Conservation (phyloP, 371 early-diverging fungal genomes). For the Mucor indicus region DNA sequence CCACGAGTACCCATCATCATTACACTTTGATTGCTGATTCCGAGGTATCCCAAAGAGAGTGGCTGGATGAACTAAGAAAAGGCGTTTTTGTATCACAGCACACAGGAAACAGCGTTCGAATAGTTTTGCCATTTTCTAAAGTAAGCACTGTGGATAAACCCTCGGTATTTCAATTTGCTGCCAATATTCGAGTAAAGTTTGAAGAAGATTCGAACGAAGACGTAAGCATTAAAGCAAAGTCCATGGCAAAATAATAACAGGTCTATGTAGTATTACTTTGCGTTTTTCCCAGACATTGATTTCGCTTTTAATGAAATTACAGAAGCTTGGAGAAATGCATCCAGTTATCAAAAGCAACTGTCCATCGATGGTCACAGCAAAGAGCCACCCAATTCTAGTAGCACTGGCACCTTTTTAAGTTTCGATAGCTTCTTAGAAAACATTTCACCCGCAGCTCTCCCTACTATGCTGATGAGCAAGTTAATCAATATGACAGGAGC, state of each 20-base stretch:
- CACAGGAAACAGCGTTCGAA: slow-evolving; percentile 60
- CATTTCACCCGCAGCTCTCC: slow-evolving; percentile 19
- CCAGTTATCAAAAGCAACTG: no score
- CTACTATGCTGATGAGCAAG: slow-evolving; percentile 21
- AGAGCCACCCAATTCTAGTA: no score
- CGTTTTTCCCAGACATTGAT: slow-evolving; percentile 50
- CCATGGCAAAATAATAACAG: neutral
- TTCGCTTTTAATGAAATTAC: slow-evolving; percentile 8
- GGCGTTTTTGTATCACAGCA: slow-evolving; percentile 60
- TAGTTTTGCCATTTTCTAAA: slow-evolving; percentile 49
- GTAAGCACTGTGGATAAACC: slow-evolving; percentile 54
- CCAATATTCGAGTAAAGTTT: slow-evolving; percentile 53
- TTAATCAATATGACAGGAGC: slow-evolving; percentile 11
- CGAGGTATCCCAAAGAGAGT: slow-evolving; percentile 47
- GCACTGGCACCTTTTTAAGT: slow-evolving; percentile 2
- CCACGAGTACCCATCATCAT: slow-evolving; percentile 32
- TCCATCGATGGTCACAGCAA: no score
- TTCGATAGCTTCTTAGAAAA: slow-evolving; percentile 17
- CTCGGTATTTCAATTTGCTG: slow-evolving; percentile 50
- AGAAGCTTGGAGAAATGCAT: slow-evolving; percentile 1
- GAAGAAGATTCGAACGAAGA: slow-evolving; percentile 35
- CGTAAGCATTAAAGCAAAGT: slow-evolving; percentile 41
- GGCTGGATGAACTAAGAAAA: slow-evolving; percentile 59
- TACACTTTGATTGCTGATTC: slow-evolving; percentile 50
- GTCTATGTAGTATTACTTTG: slow-evolving; percentile 58